Conservation (phyloP, 257 asterid genomes). For the Solanum stenotomum region DNA sequence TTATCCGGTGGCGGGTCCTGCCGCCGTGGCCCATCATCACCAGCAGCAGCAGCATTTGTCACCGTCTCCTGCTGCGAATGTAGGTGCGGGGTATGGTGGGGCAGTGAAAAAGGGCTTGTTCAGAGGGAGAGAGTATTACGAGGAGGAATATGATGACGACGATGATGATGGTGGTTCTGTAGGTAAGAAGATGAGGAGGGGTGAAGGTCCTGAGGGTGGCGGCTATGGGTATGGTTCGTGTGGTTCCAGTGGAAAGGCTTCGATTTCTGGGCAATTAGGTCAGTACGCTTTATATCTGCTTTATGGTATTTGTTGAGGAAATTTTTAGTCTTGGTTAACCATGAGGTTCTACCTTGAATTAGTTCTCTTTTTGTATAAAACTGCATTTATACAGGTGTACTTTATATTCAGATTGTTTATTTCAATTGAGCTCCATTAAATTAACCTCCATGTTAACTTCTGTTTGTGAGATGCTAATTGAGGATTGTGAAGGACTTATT, state of each 20-base stretch:
- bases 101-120: conserved; percentile 49
- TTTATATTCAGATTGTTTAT: background rate
- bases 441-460: background rate
- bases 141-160: conserved; percentile 59
- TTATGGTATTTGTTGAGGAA: background rate
- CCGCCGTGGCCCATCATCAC: conserved; percentile 16
- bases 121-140: conserved; percentile 57
- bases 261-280: conserved; percentile 10
- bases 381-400: background rate
- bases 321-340: background rate
- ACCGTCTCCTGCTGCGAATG: conserved; percentile 23
- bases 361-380: background rate
- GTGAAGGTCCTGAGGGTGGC: conserved; percentile 41
- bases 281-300: background rate
- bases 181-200: conserved; percentile 42
- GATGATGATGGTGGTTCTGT: conserved; percentile 46
- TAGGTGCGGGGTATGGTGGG: conserved; percentile 1
- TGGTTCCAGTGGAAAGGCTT: conserved; percentile 41
- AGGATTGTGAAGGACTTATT: background rate
- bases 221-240: conserved; percentile 61
- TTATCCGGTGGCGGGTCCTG: conserved; percentile 10
- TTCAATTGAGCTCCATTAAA: background rate
- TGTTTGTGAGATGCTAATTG: background rate
- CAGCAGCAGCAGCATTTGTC: conserved; percentile 32
- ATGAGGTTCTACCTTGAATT: background rate